phyloP scores from a whole-genome alignment of 345 rosid species.

The Syzygium grande region DNA sequence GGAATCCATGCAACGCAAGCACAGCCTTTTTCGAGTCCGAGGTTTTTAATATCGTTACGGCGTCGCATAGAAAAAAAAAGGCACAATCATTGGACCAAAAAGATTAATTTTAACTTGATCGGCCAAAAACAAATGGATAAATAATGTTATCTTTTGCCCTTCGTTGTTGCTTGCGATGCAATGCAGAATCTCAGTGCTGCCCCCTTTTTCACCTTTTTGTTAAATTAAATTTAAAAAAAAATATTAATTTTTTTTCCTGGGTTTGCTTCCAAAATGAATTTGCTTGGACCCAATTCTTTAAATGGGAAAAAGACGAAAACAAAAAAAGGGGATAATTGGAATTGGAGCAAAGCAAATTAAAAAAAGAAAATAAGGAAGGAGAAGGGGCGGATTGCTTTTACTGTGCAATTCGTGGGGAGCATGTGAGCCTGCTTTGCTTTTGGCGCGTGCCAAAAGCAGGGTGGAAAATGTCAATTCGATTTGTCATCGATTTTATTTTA shows the following conservation, averaged over 20 bases:
- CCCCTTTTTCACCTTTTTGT: neutral
- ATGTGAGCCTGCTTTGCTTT: conserved; percentile 39
- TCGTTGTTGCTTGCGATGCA: conserved; percentile 18
- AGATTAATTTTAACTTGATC: conserved; percentile 49
- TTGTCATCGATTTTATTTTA: neutral
- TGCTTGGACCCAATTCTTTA: neutral
- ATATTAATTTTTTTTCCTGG: neutral
- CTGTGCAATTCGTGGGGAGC: conserved; percentile 21
- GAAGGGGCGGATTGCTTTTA: neutral
- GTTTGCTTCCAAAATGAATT: neutral
- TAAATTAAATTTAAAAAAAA: too few species aligned
- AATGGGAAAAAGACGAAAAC: neutral
- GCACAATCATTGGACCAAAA: conserved; percentile 55
- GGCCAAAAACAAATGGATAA: neutral
- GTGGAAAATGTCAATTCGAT: neutral
- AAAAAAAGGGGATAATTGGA: neutral
- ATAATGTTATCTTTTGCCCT: conserved; percentile 5
- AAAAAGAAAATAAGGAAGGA: neutral
- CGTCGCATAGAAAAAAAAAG: neutral
- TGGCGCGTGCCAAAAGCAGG: conserved; percentile 34
- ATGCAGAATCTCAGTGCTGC: neutral
- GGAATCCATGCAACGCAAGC: neutral
- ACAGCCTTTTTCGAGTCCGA: neutral
- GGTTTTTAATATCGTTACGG: neutral
- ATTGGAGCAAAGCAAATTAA: neutral